Percentiles rank a stretch among this genome's conserved stretches.
These are phyloP conservation scores for Metschnikowia reukaufii DNA, from an alignment of 805 yeast genomes.

Conservation along the genomic window DNA sequence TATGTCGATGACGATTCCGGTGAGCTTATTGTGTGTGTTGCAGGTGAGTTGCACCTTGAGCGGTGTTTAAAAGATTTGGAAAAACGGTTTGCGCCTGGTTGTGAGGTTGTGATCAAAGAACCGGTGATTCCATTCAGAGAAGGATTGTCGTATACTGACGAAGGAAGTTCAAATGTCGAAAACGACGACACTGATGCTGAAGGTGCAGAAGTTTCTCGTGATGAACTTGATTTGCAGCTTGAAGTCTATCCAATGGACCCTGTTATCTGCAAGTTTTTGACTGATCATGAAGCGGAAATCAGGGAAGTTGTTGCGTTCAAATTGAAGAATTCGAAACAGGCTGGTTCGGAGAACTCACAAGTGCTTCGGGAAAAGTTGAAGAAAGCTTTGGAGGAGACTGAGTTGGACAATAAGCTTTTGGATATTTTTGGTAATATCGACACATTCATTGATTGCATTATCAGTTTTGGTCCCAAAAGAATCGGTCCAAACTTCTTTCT, in stretches of 20 bases:
- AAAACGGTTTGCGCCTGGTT: conserved; percentile 83
- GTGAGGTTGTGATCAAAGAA: conserved; percentile 80
- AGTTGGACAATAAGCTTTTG: conserved; percentile 21
- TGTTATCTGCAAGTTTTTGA: conserved; percentile 48
- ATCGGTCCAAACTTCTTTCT: conserved; percentile 73
- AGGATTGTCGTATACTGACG: conserved; percentile 58
- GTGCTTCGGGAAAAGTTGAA: conserved; percentile 17
- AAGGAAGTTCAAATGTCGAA: conserved; percentile 15
- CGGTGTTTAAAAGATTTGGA: conserved; percentile 88
- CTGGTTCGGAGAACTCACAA: conserved; percentile 13
- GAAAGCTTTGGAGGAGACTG: conserved; percentile 10
- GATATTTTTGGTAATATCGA: conserved; percentile 19
- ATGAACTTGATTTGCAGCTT: conserved; percentile 45
- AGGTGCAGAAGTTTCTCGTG: conserved; percentile 17
- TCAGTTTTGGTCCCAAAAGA: conserved; percentile 75
- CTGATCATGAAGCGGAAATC: conserved; percentile 46
- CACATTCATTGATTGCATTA: conserved; percentile 37
- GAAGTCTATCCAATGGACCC: conserved; percentile 62
- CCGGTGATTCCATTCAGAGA: conserved; percentile 96
- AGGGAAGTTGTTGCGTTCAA: conserved; percentile 28
- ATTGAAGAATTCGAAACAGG: conserved; percentile 19
- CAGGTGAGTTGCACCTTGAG: conserved; percentile 95
- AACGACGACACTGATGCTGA: conserved; percentile 14
- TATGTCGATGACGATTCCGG: conserved; percentile 81
- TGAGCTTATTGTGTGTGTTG: conserved; percentile 89